phyloP scores from a whole-genome alignment of 164 flowering plant genomes.

The Nymphaea colorata region DNA sequence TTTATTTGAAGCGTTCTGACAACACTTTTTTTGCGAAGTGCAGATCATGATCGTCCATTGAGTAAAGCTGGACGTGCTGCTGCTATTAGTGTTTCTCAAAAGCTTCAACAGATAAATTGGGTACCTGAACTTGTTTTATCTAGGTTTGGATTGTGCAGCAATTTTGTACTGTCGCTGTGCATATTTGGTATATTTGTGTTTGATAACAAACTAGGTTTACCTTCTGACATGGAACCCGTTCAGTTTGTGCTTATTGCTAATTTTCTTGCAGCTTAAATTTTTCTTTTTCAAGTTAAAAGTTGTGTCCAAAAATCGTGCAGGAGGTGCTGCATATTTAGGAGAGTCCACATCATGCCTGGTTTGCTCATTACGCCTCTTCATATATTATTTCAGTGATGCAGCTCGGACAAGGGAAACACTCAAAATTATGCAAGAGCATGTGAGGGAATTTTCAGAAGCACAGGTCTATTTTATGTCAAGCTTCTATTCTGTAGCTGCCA shows the following conservation, averaged over 20 bases:
- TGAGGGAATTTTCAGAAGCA: constrained; percentile 51
- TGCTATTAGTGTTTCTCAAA: constrained; percentile 50
- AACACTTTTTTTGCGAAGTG: no score
- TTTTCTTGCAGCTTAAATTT: no score
- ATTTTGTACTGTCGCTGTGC: neutral
- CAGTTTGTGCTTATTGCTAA: no score
- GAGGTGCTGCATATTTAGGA: no score
- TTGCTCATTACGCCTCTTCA: neutral
- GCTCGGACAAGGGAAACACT: constrained; percentile 69
- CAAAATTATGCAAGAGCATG: constrained; percentile 69
- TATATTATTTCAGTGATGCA: constrained; percentile 47
- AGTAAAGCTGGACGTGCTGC: constrained; percentile 64
- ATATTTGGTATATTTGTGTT: no score
- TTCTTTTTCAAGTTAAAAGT: no score
- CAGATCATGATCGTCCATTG: constrained; percentile 92
- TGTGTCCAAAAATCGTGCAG: no score
- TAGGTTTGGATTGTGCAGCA: constrained; percentile 33
- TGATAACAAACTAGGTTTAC: no score
- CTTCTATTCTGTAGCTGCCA: constrained; percentile 88
- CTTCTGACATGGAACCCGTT: no score
- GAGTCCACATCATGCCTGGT: neutral
- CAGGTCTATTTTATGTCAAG: constrained; percentile 73
- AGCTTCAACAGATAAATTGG: constrained; percentile 74
- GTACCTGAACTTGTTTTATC: constrained; percentile 78
- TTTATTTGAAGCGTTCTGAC: no score